Percentiles rank a stretch among this genome's conserved stretches.
Conservation (phyloP, 176 grass and related monocot genomes). For the Rhynchospora breviuscula region DNA sequence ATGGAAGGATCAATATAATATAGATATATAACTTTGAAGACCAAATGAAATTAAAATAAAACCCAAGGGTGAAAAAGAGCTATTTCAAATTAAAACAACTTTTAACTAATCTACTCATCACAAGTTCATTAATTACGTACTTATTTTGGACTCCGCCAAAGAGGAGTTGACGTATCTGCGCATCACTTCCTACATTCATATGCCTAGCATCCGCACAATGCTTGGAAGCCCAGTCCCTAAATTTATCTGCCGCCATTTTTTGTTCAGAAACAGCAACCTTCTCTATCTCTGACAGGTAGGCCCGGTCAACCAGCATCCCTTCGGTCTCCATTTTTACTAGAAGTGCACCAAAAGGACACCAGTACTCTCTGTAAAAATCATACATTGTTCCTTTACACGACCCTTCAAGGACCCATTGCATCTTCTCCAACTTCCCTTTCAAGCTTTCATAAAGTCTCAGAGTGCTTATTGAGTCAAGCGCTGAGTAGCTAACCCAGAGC, state of each 20-base stretch:
- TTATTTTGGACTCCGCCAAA: slow-evolving; percentile 72
- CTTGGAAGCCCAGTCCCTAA: slow-evolving; percentile 73
- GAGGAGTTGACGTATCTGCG: slow-evolving; percentile 81
- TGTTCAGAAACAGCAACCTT: slow-evolving; percentile 60
- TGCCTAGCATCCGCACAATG: slow-evolving; percentile 74
- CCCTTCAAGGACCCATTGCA: slow-evolving; percentile 54
- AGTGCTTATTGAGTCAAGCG: slow-evolving; percentile 66
- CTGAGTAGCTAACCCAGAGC: slow-evolving; percentile 89
- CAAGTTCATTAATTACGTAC: slow-evolving; percentile 30
- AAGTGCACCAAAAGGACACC: slow-evolving; percentile 76
- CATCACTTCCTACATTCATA: slow-evolving; percentile 89
- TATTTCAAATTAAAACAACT: neutral
- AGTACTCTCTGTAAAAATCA: slow-evolving; percentile 82
- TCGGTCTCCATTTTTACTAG: slow-evolving; percentile 85
- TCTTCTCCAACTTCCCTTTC: slow-evolving; percentile 64
- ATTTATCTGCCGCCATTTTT: slow-evolving; percentile 59
- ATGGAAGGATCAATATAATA: neutral
- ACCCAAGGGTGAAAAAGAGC: neutral
- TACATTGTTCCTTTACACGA: slow-evolving; percentile 58
- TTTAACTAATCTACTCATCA: neutral
- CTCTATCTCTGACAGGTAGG: slow-evolving; percentile 69
- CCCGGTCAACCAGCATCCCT: slow-evolving; percentile 74
- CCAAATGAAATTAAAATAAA: neutral
- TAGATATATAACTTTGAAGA: neutral
- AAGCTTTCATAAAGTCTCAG: slow-evolving; percentile 70